Base-by-base conservation (phyloP, 495 filamentous ascomycete genomes). In the Haplographium delicatum region DNA sequence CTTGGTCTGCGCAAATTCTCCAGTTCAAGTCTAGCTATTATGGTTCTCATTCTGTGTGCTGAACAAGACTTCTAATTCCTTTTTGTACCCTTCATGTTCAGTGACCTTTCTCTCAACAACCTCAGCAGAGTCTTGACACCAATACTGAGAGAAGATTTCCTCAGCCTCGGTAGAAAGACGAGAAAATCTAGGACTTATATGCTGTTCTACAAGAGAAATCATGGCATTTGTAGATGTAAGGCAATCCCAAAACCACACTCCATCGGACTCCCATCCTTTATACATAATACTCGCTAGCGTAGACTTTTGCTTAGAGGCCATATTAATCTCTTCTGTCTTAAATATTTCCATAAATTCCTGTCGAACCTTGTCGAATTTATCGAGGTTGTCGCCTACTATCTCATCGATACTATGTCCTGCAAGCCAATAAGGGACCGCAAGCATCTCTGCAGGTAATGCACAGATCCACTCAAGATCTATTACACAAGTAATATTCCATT, bases 381-480 rank as follows among this genome's bases (percentile, higher is more conserved):
- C 9, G 24, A 56, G 47, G 5, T 46, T 51, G 4, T 56, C 53
- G 16, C 47, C 47, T 11, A 34, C 33, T 40, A 69, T 47, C 3
- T 50, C 18, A 51, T 69, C 65, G 4, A 64, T 54, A 44, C 49
- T 40, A 22, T 58, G 20, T 33, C 57, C 60, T 10, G 64, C 60
- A 26, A 72, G 51, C 68, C 65, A 71, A 28, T 59, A 54, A 15
- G 63, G 63, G 41, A 66, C 59, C 25, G 53, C 48, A 18, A 67
- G 54, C 59, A 66, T 63, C 50, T 71, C 63, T 4, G 60, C 56
- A 33, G 65, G 66, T 9, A 40, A 53, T 41, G 65, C 58, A 51
- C 67, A 70, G 4, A 66, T 62, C 67, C 63, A 72, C 52, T 70
- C 67, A 27, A 65, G 56, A 42, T 72, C 66, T 1, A 72, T 46